Evolutionary conservation across 2,329 filamentous ascomycete species (phyloP).

Genomic region (Diaporthe sp.): DNA sequence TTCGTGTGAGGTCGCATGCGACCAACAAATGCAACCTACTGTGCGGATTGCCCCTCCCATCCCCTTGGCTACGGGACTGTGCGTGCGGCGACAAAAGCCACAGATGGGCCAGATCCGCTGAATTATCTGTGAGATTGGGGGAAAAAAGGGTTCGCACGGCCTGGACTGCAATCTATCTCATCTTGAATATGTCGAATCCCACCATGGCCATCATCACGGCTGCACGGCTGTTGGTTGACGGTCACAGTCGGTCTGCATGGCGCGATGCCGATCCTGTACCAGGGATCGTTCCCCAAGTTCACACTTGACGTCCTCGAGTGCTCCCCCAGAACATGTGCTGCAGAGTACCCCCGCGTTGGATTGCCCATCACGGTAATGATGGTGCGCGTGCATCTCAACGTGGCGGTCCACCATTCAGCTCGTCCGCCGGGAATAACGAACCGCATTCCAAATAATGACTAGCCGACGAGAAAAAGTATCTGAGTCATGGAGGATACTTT

Average conservation of each 20-base stretch:
- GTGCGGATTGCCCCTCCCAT: not conserved
- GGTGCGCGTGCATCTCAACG: conserved; percentile 4
- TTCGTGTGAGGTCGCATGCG: not conserved
- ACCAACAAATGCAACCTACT: conserved; percentile 2
- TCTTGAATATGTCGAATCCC: not conserved
- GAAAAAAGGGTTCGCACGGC: not conserved
- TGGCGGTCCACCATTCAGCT: not conserved
- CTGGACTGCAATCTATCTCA: conserved; percentile 8
- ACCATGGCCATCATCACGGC: not conserved
- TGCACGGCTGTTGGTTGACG: not conserved
- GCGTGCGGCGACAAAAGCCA: not conserved
- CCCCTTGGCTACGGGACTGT: conserved; percentile 15
- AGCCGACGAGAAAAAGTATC: not conserved
- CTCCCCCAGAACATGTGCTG: not conserved
- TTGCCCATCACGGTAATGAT: conserved; percentile 21
- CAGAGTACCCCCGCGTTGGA: conserved; percentile 14
- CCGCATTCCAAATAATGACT: conserved; percentile 11
- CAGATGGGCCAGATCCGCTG: not conserved
- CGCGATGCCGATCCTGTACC: conserved; percentile 11
- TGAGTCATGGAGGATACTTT: conserved; percentile 12
- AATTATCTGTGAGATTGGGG: not conserved
- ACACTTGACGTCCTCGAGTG: conserved; percentile 8
- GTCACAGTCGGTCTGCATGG: conserved; percentile 10
- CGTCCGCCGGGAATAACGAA: conserved; percentile 16
- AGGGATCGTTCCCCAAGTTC: not conserved